Conservation (phyloP, 495 filamentous ascomycete genomes). For the Aspergillus taichungensis region DNA sequence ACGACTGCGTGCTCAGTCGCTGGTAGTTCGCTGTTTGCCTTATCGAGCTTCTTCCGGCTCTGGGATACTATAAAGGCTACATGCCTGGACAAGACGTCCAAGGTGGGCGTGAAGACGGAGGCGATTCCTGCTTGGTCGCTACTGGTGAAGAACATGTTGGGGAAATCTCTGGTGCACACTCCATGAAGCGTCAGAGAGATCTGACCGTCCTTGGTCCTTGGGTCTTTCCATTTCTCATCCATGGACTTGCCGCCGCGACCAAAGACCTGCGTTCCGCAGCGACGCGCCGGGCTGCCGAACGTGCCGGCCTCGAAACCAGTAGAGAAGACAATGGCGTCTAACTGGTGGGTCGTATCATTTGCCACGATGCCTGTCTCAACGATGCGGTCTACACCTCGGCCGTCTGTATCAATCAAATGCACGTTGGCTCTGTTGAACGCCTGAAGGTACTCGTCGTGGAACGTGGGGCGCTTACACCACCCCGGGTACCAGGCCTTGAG, state of each 20-base stretch:
- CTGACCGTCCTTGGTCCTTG: conserved; percentile 29
- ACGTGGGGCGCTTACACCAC: conserved; percentile 22
- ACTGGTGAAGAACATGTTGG: conserved; percentile 44
- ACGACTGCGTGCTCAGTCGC: conserved; percentile 1
- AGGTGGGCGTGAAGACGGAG: conserved; percentile 30
- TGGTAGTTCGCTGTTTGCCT: background rate
- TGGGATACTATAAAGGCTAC: conserved; percentile 37
- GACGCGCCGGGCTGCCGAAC: too few species aligned
- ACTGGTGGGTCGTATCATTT: conserved; percentile 16
- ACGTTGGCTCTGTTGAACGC: conserved; percentile 22
- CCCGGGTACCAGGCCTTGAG: conserved; percentile 19
- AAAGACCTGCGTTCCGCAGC: background rate
- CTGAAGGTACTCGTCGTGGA: conserved; percentile 23
- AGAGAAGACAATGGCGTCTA: conserved; percentile 31
- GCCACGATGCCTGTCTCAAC: conserved; percentile 18
- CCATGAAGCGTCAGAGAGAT: conserved; percentile 2
- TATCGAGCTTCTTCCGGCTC: conserved; percentile 19
- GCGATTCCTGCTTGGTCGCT: conserved; percentile 25
- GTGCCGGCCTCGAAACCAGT: conserved; percentile 36
- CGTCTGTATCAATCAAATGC: conserved; percentile 23
- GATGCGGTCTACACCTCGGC: conserved; percentile 13
- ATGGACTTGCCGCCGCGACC: conserved; percentile 25
- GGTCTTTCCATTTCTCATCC: conserved; percentile 31
- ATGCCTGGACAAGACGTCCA: conserved; percentile 32
- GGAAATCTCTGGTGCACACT: conserved; percentile 33